Conservation (phyloP, 2,329 filamentous ascomycete genomes). For the Fusarium denticulatum region DNA sequence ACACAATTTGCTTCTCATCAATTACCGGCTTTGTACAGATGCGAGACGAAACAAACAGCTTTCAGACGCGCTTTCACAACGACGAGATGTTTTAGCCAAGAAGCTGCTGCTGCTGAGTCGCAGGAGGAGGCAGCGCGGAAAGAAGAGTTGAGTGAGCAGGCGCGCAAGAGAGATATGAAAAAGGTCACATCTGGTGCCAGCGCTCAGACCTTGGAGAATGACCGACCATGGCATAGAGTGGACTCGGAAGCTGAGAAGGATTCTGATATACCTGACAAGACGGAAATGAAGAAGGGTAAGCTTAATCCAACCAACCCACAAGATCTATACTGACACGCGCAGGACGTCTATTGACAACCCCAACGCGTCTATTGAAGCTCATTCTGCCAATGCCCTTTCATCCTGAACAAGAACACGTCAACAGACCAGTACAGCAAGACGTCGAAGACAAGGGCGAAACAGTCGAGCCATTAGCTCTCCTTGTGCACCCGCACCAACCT, state of each 20-base stretch:
- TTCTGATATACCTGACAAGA: constrained; percentile 23
- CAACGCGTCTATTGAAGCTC: constrained; percentile 81
- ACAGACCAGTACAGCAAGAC: constrained; percentile 52
- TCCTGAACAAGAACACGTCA: constrained; percentile 52
- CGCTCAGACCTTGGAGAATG: constrained; percentile 40
- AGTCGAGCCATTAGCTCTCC: constrained; percentile 84
- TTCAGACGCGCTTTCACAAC: constrained; percentile 35
- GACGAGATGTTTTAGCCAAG: constrained; percentile 24
- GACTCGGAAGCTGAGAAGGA: constrained; percentile 27
- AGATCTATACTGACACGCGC: neutral
- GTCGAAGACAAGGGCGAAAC: constrained; percentile 46
- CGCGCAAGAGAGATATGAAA: constrained; percentile 34
- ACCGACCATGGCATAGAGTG: constrained; percentile 42
- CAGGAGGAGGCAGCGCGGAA: neutral
- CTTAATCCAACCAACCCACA: no score
- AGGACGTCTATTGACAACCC: constrained; percentile 83
- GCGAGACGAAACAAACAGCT: neutral
- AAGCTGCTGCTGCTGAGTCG: neutral
- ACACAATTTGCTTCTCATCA: neutral
- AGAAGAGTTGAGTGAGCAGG: constrained; percentile 33
- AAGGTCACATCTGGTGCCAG: constrained; percentile 38
- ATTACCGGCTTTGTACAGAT: constrained; percentile 8
- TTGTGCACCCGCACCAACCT: constrained; percentile 90
- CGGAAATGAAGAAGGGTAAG: constrained; percentile 38
- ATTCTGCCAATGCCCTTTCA: constrained; percentile 74